Evolutionary conservation across 2,329 filamentous ascomycete species (phyloP), one percentile per base, ranked within the genome.

Genomic region (Tolypocladium nubicola): DNA sequence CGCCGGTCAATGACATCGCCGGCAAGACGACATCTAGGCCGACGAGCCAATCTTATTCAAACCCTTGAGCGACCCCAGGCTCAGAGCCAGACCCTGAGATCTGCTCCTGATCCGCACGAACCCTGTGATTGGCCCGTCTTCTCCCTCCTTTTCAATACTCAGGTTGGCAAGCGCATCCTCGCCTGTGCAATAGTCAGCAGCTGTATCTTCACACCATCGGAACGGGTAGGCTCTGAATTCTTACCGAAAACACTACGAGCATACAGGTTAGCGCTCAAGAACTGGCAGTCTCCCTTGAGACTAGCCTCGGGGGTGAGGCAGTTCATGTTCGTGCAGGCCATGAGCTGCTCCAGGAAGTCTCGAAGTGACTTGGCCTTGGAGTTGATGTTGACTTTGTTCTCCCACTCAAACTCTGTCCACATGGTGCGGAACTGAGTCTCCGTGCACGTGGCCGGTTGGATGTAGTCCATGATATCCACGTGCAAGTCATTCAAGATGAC

Each of bases 401-500:
- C 94, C 94, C 94, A 99, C 72, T 99, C 94, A 64, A 99, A 99
- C 71, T 99, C 94, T 41, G 94, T 99, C 94, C 94, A 99, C 94
- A 99, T 99, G n/a, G 90, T 96, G 59, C 94, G 85, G 86, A 99
- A 99, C 68, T 97, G 91, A 13, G 93, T 97, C 79, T 99, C 94
- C 5, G 90, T 94, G 79, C 94, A 99, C 19, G 91, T 87, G 8
- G 93, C 93, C 1, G 94, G 94, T 71, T 97, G 93, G 67, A 99
- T 99, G 76, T 99, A 99, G 75, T 99, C 94, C 94, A 99, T 99
- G 63, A 99, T 97, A 69, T 99, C 94, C 58, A 97, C 93, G 68
- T 99, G 94, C 37, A 99, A 85, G 71, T 99, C 94, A 70, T 97
- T 97, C 56, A 99, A 82, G 64, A 99, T 99, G 57, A 99, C 94